These are phyloP conservation scores for Neofusicoccum sp. DNA, from an alignment of 2,329 filamentous ascomycete species.

Conservation along the genomic window DNA sequence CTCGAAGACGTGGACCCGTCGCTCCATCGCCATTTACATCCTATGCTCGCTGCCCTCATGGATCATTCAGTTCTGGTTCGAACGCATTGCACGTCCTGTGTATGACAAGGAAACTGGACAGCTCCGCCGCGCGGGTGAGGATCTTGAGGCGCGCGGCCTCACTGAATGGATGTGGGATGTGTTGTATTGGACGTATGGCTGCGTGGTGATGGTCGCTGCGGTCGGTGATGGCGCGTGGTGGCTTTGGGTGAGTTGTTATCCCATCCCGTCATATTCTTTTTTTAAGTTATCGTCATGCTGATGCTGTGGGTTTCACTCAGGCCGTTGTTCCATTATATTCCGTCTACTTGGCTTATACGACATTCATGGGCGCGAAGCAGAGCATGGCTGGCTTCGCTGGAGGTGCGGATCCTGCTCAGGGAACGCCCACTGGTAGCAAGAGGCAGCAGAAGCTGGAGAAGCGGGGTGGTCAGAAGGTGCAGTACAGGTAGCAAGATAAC, in stretches of 20 bases:
- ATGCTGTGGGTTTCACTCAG: slow-evolving; percentile 20
- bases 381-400: slow-evolving; percentile 43
- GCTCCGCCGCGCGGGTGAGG: slow-evolving; percentile 78
- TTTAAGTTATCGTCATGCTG: neutral
- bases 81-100: slow-evolving; percentile 76
- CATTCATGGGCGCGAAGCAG: slow-evolving; percentile 45
- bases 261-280: neutral
- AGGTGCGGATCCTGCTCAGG: slow-evolving; percentile 21
- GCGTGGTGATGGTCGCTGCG: slow-evolving; percentile 67
- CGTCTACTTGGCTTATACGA: slow-evolving; percentile 45
- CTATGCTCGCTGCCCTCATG: slow-evolving; percentile 73
- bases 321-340: slow-evolving; percentile 47
- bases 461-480: slow-evolving; percentile 49
- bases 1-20: slow-evolving; percentile 58
- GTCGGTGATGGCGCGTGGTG: slow-evolving; percentile 80
- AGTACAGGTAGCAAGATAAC: slow-evolving; percentile 40
- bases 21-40: slow-evolving; percentile 62
- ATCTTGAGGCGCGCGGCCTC: slow-evolving; percentile 80
- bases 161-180: slow-evolving; percentile 99
- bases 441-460: slow-evolving; percentile 53
- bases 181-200: slow-evolving; percentile 89
- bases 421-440: slow-evolving; percentile 39
- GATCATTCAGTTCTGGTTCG: slow-evolving; percentile 79
- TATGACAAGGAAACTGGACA: slow-evolving; percentile 57
- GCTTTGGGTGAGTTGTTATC: slow-evolving; percentile 47